These are phyloP conservation scores for Bryum argenteum DNA, from an alignment of 225 moss, liverwort and hornwort genomes.

Conservation along the genomic window DNA sequence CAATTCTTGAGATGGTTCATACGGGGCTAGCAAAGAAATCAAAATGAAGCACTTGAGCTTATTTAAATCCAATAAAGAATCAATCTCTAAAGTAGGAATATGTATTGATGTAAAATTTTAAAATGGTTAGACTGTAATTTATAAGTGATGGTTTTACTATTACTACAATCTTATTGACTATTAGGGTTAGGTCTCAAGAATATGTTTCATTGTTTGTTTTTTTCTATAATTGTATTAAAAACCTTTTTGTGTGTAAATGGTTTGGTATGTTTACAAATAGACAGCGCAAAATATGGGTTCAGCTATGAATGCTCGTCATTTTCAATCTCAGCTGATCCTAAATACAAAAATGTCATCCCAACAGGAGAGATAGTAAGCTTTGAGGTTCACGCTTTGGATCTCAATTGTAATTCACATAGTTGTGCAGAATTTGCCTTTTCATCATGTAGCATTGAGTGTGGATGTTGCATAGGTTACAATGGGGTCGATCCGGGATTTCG, in stretches of 20 bases:
- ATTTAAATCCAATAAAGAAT: no score
- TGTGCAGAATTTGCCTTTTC: background rate
- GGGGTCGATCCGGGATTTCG: background rate
- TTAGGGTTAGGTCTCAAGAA: background rate
- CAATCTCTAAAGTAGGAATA: no score
- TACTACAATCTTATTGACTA: background rate
- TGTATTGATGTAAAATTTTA: no score
- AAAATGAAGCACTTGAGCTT: no score
- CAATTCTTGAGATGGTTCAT: no score
- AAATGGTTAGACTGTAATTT: no score
- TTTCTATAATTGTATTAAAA: background rate
- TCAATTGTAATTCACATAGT: background rate
- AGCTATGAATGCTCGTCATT: conserved; percentile 18
- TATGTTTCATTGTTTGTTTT: background rate
- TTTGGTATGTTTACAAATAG: background rate
- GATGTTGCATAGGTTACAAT: conserved; percentile 14
- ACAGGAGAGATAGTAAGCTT: background rate
- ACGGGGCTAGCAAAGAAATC: no score
- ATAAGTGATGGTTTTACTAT: background rate
- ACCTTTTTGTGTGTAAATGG: background rate
- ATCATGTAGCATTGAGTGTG: conserved; percentile 1
- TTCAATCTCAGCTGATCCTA: background rate
- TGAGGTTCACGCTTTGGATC: background rate
- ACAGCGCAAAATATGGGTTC: background rate
- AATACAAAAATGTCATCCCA: background rate